Evolutionary conservation across 805 yeast genomes (phyloP).

Genomic region (Sungouiella thailandica): DNA sequence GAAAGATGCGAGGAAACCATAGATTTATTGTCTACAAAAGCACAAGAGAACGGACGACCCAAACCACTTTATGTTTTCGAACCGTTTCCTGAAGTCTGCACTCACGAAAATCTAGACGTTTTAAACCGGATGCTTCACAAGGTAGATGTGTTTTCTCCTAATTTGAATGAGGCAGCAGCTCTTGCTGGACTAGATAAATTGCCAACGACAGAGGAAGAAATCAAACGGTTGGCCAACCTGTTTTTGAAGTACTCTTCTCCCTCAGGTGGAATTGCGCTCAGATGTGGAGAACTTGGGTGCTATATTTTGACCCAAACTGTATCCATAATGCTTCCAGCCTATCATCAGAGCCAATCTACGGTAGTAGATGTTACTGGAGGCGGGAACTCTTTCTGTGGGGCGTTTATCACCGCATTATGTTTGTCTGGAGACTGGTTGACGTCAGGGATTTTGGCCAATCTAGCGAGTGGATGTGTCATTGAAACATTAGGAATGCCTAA

Average conservation of each 20-base stretch:
- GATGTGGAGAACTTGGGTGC: constrained; percentile 79
- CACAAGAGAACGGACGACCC: background rate
- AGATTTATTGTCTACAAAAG: constrained; percentile 16
- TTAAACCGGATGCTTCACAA: constrained; percentile 36
- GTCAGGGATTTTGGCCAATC: constrained; percentile 63
- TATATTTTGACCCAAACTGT: constrained; percentile 33
- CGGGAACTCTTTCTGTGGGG: constrained; percentile 43
- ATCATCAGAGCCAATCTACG: constrained; percentile 43
- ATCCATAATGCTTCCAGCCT: constrained; percentile 62
- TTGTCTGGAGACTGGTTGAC: constrained; percentile 45
- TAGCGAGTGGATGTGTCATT: constrained; percentile 77
- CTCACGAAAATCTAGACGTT: constrained; percentile 35
- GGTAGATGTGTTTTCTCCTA: constrained; percentile 72
- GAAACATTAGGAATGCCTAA: constrained; percentile 76
- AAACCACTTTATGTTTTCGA: constrained; percentile 66
- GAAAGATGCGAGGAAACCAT: constrained; percentile 51
- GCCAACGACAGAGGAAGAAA: constrained; percentile 21
- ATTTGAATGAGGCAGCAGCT: constrained; percentile 74
- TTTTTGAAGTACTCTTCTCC: constrained; percentile 30
- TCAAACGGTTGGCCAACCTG: constrained; percentile 26
- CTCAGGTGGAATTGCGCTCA: constrained; percentile 50
- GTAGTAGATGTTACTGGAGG: constrained; percentile 44
- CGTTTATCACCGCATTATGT: constrained; percentile 49
- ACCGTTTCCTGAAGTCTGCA: constrained; percentile 78
- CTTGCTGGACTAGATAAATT: constrained; percentile 52